Conservation (phyloP, 2,329 filamentous ascomycete genomes). For the Fusarium sp. region DNA sequence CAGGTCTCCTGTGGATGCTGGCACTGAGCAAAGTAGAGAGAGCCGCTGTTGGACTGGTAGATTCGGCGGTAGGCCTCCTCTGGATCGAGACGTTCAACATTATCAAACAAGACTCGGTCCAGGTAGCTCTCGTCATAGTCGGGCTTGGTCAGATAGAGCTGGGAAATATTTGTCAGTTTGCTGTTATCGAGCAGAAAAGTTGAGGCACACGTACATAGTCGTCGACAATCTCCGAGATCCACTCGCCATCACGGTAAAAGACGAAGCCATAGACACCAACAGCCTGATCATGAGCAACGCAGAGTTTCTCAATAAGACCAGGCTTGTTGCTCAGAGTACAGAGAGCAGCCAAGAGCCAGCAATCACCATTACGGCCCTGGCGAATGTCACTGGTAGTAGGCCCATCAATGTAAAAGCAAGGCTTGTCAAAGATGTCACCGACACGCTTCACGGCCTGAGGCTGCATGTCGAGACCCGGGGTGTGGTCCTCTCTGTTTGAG, state of each 20-base stretch:
- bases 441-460: conserved; percentile 76
- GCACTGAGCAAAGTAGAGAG: conserved; percentile 82
- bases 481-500: conserved; percentile 47
- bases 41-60: conserved; percentile 80
- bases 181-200: not conserved
- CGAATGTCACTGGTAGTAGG: conserved; percentile 82
- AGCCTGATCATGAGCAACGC: conserved; percentile 77
- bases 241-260: conserved; percentile 84
- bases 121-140: conserved; percentile 71
- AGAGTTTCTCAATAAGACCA: conserved; percentile 78
- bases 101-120: conserved; percentile 59
- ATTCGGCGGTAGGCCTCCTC: conserved; percentile 74
- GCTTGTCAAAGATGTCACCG: conserved; percentile 79
- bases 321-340: conserved; percentile 81
- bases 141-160: conserved; percentile 66
- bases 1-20: conserved; percentile 82
- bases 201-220: conserved; percentile 57
- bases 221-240: conserved; percentile 70
- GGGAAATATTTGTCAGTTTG: not conserved
- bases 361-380: conserved; percentile 84
- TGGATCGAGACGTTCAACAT: conserved; percentile 61
- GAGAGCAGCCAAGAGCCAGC: conserved; percentile 86
- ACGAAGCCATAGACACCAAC: conserved; percentile 89
- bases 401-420: conserved; percentile 82
- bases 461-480: conserved; percentile 50